Evolutionary conservation across 2,329 filamentous ascomycete genomes (phyloP), one percentile per base, ranked within the genome.

Genomic region (Hymenoscyphus fraxineus): DNA sequence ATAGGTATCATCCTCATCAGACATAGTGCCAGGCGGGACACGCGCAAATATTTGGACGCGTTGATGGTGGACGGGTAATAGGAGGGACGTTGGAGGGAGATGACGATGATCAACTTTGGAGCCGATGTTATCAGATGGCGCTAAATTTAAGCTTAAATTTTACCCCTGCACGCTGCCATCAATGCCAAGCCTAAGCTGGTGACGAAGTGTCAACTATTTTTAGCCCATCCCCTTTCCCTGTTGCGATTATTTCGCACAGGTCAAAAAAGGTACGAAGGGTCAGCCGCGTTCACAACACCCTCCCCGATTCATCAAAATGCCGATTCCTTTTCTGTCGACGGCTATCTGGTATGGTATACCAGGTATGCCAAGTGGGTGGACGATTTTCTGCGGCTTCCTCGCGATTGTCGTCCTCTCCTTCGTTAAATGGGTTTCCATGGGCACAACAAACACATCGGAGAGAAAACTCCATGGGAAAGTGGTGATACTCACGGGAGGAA

Each of bases 391-490:
- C 74, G 77, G 82, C 63, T 81, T 80, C 72, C 78, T 80, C 4
- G 73, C 84, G 27, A 71, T 88, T 64, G 84, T 84, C 69, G 69
- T 80, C n/a, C 70, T 81, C 35, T 81, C 82, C 67, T 64, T 85
- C 9, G 68, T 90, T 32, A 98, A 97, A 81, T 81, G 82, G 73
- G 97, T 90, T 80, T 90, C 89, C 73, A 86, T 86, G 68, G 96
- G 95, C 70, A 85, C 88, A 13, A 80, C 78, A 70, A 97, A 95
- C 77, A 79, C 78, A 54, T 85, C 91, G 32, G 93, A 97, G 75
- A 85, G 92, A 65, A 83, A 90, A 63, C 93, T 99, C 88, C 93
- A 97, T 77, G 93, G 92, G 58, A 96, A 96, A 75, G 92, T 99
- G 59, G 84, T 97, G 56, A 88, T 99, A 82, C 86, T 99, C 61